Conservation (phyloP, 371 early-diverging fungal species). For the Mortierella sp. region DNA sequence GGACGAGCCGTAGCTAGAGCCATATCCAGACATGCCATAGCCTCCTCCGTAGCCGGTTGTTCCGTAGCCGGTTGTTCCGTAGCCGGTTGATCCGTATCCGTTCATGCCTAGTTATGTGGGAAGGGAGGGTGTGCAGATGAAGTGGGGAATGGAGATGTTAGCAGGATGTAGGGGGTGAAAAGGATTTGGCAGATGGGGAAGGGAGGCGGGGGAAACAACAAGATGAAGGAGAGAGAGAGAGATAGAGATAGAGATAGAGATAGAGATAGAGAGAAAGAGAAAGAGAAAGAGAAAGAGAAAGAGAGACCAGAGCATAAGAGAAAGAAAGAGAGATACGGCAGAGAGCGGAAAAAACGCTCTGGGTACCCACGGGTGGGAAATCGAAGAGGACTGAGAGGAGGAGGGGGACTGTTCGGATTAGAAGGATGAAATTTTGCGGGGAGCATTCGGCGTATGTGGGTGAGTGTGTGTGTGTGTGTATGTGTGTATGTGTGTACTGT, state of each 20-base stretch:
- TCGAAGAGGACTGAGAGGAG: slow-evolving; percentile 27
- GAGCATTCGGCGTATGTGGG: no score
- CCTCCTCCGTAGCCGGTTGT: slow-evolving; percentile 36
- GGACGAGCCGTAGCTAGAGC: slow-evolving; percentile 51
- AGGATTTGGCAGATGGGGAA: neutral
- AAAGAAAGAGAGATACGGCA: neutral
- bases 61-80: slow-evolving; percentile 45
- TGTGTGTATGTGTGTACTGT: no score
- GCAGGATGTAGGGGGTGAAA: neutral
- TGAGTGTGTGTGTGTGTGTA: no score
- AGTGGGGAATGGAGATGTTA: neutral
- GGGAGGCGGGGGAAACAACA: neutral
- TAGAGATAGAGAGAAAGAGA: neutral
- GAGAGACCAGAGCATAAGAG: neutral
- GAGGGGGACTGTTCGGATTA: slow-evolving; percentile 12
- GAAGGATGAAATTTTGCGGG: no score
- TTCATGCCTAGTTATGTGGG: slow-evolving; percentile 31
- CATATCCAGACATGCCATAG: slow-evolving; percentile 42
- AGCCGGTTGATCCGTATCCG: slow-evolving; percentile 46
- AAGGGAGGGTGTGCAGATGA: slow-evolving; percentile 8
- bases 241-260: neutral
- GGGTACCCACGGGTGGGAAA: slow-evolving; percentile 23
- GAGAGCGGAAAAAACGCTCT: neutral
- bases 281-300: neutral
- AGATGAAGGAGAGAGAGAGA: neutral